These are phyloP conservation scores for Rhynchospora pubera DNA, from an alignment of 176 grass and related monocot species.

Conservation along the genomic window DNA sequence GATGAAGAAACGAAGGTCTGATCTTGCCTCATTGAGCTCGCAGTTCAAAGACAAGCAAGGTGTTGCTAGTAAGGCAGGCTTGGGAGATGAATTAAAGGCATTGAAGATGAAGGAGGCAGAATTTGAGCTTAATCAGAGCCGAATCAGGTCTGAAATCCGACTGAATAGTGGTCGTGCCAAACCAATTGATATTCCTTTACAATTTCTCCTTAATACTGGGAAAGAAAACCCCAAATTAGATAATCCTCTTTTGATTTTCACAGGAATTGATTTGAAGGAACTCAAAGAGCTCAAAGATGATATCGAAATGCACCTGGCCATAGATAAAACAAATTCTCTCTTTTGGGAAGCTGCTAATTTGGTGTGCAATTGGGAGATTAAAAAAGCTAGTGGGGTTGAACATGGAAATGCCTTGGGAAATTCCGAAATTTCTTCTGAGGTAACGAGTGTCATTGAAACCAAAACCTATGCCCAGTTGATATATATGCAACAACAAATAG, in stretches of 20 bases:
- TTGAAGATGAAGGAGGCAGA: slow-evolving; percentile 25
- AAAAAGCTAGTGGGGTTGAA: background rate
- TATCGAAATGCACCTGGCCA: background rate
- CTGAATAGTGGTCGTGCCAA: slow-evolving; percentile 19
- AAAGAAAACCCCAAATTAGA: background rate
- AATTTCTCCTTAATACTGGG: background rate
- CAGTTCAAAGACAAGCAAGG: background rate
- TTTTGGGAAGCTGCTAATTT: slow-evolving; percentile 36
- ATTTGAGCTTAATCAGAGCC: slow-evolving; percentile 38
- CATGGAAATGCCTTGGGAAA: background rate
- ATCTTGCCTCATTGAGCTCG: background rate
- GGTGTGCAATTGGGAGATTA: slow-evolving; percentile 16
- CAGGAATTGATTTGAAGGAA: slow-evolving; percentile 2
- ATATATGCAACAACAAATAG: slow-evolving; percentile 7
- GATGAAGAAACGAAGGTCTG: background rate
- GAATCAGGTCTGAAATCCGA: slow-evolving; percentile 29
- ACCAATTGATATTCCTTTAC: slow-evolving; percentile 35
- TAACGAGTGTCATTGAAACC: slow-evolving; percentile 10
- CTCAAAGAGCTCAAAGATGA: slow-evolving; percentile 19
- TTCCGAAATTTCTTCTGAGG: background rate
- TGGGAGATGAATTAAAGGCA: background rate
- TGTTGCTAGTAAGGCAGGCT: background rate
- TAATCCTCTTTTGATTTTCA: slow-evolving; percentile 21
- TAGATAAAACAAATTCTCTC: slow-evolving; percentile 14
- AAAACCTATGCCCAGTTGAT: slow-evolving; percentile 14